Evolutionary conservation across 1,284 basidiomycete species (phyloP), one percentile per base, ranked within the genome.

Genomic region (Heterobasidion irregulare): DNA sequence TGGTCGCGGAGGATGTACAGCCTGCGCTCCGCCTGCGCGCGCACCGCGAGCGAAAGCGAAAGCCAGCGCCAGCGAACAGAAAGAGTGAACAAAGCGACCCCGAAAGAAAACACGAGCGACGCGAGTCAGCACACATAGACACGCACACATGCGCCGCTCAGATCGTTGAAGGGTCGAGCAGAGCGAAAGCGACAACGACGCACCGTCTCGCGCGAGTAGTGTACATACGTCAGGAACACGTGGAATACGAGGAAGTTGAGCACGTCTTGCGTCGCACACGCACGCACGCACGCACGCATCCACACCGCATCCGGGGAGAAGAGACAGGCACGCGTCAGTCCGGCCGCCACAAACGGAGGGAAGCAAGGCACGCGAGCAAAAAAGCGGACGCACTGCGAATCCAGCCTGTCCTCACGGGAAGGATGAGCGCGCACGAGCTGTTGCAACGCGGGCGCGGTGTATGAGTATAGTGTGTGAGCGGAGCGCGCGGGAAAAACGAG

Each of bases 211-310:
- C 78, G 70, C 71, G 75, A 75, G 55, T 75, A 81, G 60, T 81
- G 75, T 8, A 77, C 74, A 66, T 78, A 84, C 60, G 88, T 63
- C 62, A 82, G 59, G 62, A 82, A 82, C 1, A 62, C 70, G 57
- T 85, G 84, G 66, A 84, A 91, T 19, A 84, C 63, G 46, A 84
- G 64, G 61, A 85, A 84, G 66, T 86, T 86, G 64, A 88, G 74
- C 64, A 84, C 73, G 62, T 76, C 82, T 84, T 57, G 16, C 34
- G 47, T 18, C 18, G 18, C 18, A 18, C 18, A 18, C 18, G 18
- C 18, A 18, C 18, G 18, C 18, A 18, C 18, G 18, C 18, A 18
- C 18, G 18, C 18, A 18, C 18, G 18, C 18, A 18, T 34, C n/a
- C 3, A 7, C 15, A 51, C 58, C 8, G 56, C 33, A 10, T 44